Evolutionary conservation across 768 basidiomycete species (phyloP).

Genomic region (Mycena kentingensis): DNA sequence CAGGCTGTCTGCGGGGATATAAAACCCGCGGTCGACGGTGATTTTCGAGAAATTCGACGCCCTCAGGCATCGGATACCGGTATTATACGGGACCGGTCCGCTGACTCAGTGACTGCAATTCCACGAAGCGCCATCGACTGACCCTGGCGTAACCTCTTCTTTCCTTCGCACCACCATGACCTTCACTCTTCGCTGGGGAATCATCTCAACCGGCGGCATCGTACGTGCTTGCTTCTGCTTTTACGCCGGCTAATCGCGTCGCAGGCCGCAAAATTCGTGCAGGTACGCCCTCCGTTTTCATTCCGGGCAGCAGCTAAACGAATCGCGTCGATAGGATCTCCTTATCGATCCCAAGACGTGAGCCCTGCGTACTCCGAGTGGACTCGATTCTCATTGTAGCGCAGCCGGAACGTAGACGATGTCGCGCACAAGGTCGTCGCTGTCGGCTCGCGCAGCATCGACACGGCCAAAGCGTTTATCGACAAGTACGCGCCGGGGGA

Average conservation of each 20-base stretch:
- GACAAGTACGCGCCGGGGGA: slow-evolving; percentile 50
- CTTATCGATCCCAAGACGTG: slow-evolving; percentile 74
- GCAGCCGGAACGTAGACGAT: slow-evolving; percentile 66
- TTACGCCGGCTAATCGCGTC: neutral
- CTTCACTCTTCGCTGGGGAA: slow-evolving; percentile 70
- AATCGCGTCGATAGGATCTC: slow-evolving; percentile 57
- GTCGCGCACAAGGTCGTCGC: slow-evolving; percentile 69
- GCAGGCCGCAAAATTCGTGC: neutral
- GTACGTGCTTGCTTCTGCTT: slow-evolving; percentile 24
- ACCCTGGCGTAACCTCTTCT: too few relatives aligned
- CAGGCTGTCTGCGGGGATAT: too few relatives aligned
- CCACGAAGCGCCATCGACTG: too few relatives aligned
- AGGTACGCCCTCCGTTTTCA: neutral
- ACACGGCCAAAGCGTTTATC: slow-evolving; percentile 74
- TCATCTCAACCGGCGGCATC: slow-evolving; percentile 82
- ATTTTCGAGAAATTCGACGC: too few relatives aligned
- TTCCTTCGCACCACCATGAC: slow-evolving; percentile 30
- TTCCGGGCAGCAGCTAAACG: neutral
- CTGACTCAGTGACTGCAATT: too few relatives aligned
- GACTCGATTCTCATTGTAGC: neutral
- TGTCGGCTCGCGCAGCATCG: slow-evolving; percentile 73
- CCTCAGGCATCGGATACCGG: too few relatives aligned
- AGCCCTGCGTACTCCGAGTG: slow-evolving; percentile 1
- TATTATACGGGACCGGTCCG: too few relatives aligned
- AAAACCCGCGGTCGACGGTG: too few relatives aligned